Percentiles rank a stretch among this genome's conserved stretches.
These are phyloP conservation scores for Ballota nigra DNA, from an alignment of 257 asterid genomes.

Conservation along the genomic window DNA sequence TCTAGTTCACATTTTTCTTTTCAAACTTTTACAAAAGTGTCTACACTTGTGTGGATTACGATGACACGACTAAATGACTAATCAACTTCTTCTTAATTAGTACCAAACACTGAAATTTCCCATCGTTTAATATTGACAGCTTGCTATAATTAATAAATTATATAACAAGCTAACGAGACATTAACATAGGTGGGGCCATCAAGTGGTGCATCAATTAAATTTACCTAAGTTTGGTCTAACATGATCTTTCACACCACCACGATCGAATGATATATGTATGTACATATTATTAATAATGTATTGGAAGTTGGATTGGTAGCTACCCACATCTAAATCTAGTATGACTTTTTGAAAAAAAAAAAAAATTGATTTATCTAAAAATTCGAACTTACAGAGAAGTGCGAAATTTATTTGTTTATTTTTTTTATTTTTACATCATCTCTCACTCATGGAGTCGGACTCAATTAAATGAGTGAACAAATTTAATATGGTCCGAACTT, in stretches of 20 bases:
- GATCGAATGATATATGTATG: neutral
- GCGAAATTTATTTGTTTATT: too few relatives aligned
- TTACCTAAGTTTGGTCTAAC: constrained; percentile 15
- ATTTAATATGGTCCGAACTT: too few relatives aligned
- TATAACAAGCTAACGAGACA: neutral
- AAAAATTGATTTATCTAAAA: too few relatives aligned
- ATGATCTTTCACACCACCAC: neutral
- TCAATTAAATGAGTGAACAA: too few relatives aligned
- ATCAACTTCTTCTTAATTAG: neutral
- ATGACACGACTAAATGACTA: neutral
- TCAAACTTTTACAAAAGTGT: neutral
- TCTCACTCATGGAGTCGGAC: too few relatives aligned
- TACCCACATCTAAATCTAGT: too few relatives aligned
- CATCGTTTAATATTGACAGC: neutral
- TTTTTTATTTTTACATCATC: too few relatives aligned
- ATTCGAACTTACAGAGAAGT: too few relatives aligned
- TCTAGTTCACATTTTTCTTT: constrained; percentile 3
- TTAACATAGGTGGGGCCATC: neutral
- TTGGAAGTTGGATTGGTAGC: neutral
- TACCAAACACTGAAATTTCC: neutral
- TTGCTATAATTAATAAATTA: neutral
- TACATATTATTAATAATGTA: neutral
- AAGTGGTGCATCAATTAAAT: neutral
- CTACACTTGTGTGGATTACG: neutral
- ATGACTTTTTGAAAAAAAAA: too few relatives aligned